Conservation (phyloP, 108 stramenopile species). For the Aureococcus anophagefferens region DNA sequence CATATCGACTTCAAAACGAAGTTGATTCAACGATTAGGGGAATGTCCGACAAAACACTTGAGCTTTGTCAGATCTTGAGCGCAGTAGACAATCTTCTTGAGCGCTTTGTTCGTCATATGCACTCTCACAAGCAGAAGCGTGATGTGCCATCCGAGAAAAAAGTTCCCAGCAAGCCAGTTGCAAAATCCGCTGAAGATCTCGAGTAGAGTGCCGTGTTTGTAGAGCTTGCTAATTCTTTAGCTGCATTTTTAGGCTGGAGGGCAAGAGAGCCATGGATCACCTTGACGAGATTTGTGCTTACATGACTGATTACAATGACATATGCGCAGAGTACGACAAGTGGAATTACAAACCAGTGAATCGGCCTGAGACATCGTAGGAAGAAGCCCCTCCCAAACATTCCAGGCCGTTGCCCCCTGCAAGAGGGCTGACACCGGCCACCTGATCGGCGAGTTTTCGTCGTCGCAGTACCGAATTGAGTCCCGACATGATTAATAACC, state of each 20-base stretch:
- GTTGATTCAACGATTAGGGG: conserved; percentile 30
- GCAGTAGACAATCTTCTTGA: conserved; percentile 6
- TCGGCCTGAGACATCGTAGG: too few relatives aligned
- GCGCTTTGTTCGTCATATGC: background rate
- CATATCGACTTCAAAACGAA: conserved; percentile 24
- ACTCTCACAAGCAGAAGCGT: background rate
- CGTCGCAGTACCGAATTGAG: too few relatives aligned
- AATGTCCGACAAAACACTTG: conserved; percentile 33
- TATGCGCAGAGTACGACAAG: background rate
- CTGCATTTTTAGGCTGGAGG: too few relatives aligned
- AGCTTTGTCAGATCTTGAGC: conserved; percentile 26
- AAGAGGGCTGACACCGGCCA: too few relatives aligned
- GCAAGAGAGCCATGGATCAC: background rate
- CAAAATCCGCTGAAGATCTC: conserved; percentile 2
- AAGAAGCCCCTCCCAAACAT: too few relatives aligned
- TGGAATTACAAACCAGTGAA: too few relatives aligned
- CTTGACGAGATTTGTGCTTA: conserved; percentile 9
- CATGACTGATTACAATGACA: conserved; percentile 15
- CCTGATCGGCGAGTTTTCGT: too few relatives aligned
- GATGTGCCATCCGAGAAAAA: too few relatives aligned
- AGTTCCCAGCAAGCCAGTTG: background rate
- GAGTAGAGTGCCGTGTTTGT: too few relatives aligned
- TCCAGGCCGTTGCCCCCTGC: too few relatives aligned
- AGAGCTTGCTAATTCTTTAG: too few relatives aligned
- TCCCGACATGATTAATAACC: too few relatives aligned